These are phyloP conservation scores for Fusarium sp. DNA, from an alignment of 2,329 filamentous ascomycete genomes.

Conservation along the genomic window DNA sequence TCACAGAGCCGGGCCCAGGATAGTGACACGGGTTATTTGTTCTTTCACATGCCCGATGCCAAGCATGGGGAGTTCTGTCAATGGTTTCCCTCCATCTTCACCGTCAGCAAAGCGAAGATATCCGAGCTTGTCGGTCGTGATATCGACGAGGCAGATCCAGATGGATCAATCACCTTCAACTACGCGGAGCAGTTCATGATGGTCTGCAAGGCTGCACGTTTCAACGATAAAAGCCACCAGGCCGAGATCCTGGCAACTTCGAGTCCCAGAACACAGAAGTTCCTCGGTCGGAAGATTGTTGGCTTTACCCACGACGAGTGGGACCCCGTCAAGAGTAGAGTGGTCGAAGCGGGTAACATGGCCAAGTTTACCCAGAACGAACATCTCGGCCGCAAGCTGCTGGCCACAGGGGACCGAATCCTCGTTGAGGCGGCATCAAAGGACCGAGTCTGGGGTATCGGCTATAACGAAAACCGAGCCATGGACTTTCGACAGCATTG, in stretches of 20 bases:
- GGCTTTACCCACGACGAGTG: conserved; percentile 46
- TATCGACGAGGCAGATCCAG: conserved; percentile 23
- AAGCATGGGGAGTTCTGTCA: conserved; percentile 51
- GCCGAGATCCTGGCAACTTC: conserved; percentile 41
- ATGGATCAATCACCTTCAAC: conserved; percentile 44
- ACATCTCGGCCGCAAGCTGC: conserved; percentile 43
- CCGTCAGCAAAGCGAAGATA: conserved; percentile 44
- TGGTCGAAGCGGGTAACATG: conserved; percentile 48
- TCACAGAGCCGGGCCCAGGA: conserved; percentile 9
- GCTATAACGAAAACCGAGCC: conserved; percentile 47
- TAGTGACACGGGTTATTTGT: conserved; percentile 33
- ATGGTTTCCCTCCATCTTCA: conserved; percentile 49
- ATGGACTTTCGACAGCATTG: conserved; percentile 42
- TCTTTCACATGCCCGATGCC: conserved; percentile 49
- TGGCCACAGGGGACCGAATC: conserved; percentile 47
- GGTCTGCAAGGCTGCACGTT: conserved; percentile 55
- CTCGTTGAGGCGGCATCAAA: conserved; percentile 47
- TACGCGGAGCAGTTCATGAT: conserved; percentile 58
- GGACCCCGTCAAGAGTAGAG: conserved; percentile 47
- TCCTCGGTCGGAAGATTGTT: conserved; percentile 40
- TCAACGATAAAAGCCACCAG: conserved; percentile 45
- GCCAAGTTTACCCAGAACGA: conserved; percentile 50
- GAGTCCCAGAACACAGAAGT: conserved; percentile 46
- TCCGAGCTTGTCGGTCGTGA: conserved; percentile 43
- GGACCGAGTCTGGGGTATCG: conserved; percentile 52